Conservation (phyloP, 345 rosid genomes). For the Mallotus nudiflorus region DNA sequence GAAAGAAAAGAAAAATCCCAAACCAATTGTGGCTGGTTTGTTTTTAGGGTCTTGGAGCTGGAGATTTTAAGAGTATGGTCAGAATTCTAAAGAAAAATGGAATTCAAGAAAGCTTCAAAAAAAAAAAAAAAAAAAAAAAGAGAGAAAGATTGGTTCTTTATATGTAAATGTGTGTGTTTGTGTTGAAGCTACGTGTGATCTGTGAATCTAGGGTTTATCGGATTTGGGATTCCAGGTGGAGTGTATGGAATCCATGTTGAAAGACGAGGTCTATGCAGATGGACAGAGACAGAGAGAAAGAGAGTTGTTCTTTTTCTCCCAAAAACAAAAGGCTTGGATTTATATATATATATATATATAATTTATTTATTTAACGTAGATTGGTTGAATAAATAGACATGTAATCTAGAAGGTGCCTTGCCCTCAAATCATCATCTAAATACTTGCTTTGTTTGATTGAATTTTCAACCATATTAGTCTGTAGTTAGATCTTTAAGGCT, state of each 20-base stretch:
- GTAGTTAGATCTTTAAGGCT: too few relatives aligned
- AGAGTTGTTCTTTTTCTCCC: not conserved
- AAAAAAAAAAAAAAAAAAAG: too few relatives aligned
- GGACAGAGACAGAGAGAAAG: not conserved
- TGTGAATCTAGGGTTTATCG: conserved; percentile 36
- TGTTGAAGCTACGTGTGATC: not conserved
- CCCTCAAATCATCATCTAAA: too few relatives aligned
- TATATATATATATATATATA: not conserved
- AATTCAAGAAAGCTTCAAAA: not conserved
- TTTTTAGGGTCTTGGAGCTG: conserved; percentile 3
- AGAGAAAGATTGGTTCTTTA: too few relatives aligned
- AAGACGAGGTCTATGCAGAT: not conserved
- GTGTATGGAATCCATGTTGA: conserved; percentile 28
- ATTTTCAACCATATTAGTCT: too few relatives aligned
- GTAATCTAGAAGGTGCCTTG: too few relatives aligned
- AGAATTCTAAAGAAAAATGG: not conserved
- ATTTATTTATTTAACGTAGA: not conserved
- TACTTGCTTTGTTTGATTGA: too few relatives aligned
- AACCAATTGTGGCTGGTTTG: not conserved
- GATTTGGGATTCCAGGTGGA: conserved; percentile 27
- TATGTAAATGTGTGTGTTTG: not conserved
- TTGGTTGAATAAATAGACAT: too few relatives aligned
- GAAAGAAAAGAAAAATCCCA: not conserved
- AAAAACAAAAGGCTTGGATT: too few relatives aligned
- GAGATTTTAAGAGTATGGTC: not conserved